These are phyloP conservation scores for Vitis hybrid DNA, from an alignment of 177 flowering plant species.

Conservation along the genomic window DNA sequence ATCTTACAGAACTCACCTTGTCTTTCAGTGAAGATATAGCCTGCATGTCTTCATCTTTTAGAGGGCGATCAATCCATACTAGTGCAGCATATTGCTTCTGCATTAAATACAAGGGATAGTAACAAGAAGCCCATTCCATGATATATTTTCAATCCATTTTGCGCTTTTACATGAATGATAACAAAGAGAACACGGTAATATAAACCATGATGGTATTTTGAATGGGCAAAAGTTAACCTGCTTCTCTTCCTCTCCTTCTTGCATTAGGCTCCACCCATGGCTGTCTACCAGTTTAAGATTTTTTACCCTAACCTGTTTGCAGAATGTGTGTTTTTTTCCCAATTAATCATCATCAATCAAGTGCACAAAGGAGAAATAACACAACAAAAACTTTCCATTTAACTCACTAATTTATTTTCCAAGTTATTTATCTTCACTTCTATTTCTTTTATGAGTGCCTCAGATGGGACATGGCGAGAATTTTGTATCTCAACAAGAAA, in stretches of 20 bases:
- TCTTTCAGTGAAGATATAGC: constrained; percentile 63
- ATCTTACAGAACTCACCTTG: constrained; percentile 42
- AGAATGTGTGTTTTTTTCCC: neutral
- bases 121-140: neutral
- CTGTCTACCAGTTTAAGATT: constrained; percentile 66
- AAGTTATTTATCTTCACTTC: constrained; percentile 59
- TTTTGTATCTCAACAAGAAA: constrained; percentile 89
- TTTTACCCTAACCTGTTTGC: constrained; percentile 63
- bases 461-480: constrained; percentile 69
- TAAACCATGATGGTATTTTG: neutral
- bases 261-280: constrained; percentile 84
- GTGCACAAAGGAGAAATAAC: constrained; percentile 1
- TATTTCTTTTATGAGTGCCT: constrained; percentile 40
- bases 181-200: constrained; percentile 1
- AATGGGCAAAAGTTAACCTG: constrained; percentile 52
- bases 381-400: neutral
- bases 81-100: constrained; percentile 97
- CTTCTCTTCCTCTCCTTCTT: constrained; percentile 98
- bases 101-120: constrained; percentile 17
- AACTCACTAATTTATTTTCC: constrained; percentile 64
- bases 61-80: constrained; percentile 89
- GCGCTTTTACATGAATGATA: neutral
- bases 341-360: neutral
- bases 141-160: neutral
- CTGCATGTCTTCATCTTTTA: constrained; percentile 62